These are phyloP conservation scores for Exophiala sideris DNA, from an alignment of 2,329 filamentous ascomycete genomes.

Conservation along the genomic window DNA sequence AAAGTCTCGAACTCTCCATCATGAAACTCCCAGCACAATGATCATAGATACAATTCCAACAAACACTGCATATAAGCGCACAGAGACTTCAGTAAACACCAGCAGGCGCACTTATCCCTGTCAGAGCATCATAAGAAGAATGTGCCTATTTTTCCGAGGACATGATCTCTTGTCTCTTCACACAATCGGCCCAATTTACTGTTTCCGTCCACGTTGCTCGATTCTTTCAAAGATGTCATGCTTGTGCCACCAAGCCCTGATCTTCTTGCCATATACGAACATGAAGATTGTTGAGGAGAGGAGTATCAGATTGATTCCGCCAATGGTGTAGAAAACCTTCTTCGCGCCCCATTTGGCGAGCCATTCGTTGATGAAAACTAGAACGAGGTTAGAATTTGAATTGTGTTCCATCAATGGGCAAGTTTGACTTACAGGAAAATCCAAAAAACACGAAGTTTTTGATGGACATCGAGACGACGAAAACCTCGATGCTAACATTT, in stretches of 20 bases:
- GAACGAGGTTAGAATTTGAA: background rate
- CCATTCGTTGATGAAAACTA: conserved; percentile 5
- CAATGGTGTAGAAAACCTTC: conserved; percentile 4
- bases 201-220: no score
- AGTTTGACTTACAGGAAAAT: conserved; percentile 32
- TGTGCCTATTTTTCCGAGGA: no score
- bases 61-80: no score
- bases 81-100: no score
- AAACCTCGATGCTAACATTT: conserved; percentile 80
- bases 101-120: no score
- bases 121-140: no score
- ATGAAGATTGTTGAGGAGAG: background rate
- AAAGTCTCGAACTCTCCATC: no score
- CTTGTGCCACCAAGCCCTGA: conserved; percentile 6
- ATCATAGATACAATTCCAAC: no score
- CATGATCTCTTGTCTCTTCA: no score
- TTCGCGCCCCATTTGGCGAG: background rate
- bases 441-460: conserved; percentile 87
- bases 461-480: conserved; percentile 85
- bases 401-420: background rate
- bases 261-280: background rate
- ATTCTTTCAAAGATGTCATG: conserved; percentile 4
- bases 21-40: no score
- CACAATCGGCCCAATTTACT: no score
- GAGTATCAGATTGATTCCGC: background rate